A percentile compares a stretch with the other conserved stretches of the same genome.
Conservation (phyloP, 176 grass and related monocot species). For the Aechmea fasciata region DNA sequence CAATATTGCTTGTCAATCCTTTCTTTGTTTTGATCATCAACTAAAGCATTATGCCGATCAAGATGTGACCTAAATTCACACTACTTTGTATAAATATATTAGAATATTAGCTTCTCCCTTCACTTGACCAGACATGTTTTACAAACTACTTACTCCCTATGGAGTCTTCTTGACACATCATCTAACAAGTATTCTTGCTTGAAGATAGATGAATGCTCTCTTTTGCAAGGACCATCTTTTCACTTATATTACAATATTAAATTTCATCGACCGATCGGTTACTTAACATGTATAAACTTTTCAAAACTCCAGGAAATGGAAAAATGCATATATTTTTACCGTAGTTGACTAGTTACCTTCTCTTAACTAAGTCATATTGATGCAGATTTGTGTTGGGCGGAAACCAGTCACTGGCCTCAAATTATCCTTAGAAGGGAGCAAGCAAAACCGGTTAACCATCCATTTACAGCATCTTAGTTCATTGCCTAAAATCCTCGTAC, state of each 20-base stretch:
- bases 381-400: slow-evolving; percentile 91
- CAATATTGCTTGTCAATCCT: neutral
- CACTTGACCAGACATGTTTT: no score
- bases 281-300: no score
- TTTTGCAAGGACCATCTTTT: neutral
- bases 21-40: neutral
- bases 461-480: slow-evolving; percentile 85
- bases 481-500: slow-evolving; percentile 83
- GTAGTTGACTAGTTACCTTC: no score
- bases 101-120: no score
- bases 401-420: slow-evolving; percentile 80
- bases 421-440: slow-evolving; percentile 71
- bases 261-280: no score
- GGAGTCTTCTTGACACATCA: no score
- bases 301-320: no score
- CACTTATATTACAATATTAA: neutral
- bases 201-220: no score
- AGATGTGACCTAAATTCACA: neutral
- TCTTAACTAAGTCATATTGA: neutral
- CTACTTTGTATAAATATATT: no score
- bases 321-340: no score
- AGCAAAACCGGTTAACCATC: slow-evolving; percentile 79
- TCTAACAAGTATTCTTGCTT: neutral
- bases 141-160: no score
- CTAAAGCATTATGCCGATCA: neutral